A percentile compares a stretch with the other conserved stretches of the same genome.
These are phyloP conservation scores for Chaetothyriales sp. DNA, from an alignment of 2,329 filamentous ascomycete genomes.

Conservation along the genomic window DNA sequence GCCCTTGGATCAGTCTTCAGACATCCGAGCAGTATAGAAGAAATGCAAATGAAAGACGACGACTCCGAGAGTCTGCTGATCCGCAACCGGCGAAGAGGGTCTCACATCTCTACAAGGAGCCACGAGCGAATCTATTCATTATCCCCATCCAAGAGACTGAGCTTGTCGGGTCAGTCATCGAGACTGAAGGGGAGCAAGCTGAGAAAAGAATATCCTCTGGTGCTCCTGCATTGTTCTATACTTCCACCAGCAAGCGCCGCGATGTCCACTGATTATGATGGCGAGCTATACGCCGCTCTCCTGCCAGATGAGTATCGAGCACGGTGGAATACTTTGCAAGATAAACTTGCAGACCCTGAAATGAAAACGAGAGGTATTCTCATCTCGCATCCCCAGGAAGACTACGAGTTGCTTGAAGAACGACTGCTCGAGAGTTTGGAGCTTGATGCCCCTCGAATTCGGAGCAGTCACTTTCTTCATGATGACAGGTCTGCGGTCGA, in stretches of 20 bases:
- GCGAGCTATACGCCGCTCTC: constrained; percentile 33
- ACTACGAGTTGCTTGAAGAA: constrained; percentile 49
- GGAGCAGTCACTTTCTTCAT: constrained; percentile 42
- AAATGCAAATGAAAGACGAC: constrained; percentile 28
- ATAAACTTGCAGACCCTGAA: constrained; percentile 39
- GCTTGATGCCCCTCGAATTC: constrained; percentile 39
- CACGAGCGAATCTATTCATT: constrained; percentile 11
- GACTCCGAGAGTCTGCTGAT: constrained; percentile 27
- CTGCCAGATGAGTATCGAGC: constrained; percentile 32
- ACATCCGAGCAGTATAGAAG: constrained; percentile 31
- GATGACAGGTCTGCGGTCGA: constrained; percentile 12
- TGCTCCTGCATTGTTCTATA: constrained; percentile 46
- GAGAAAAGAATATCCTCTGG: constrained; percentile 39
- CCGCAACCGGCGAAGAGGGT: constrained; percentile 11
- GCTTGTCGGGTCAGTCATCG: constrained; percentile 5
- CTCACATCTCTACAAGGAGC: constrained; percentile 12
- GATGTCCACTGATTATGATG: constrained; percentile 24
- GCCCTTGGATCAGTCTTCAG: constrained; percentile 23
- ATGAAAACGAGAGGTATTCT: constrained; percentile 44
- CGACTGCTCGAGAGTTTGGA: constrained; percentile 45
- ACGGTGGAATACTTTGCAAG: constrained; percentile 38
- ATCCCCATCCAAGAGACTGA: constrained; percentile 13
- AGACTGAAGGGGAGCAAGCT: constrained; percentile 20
- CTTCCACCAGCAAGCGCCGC: constrained; percentile 39
- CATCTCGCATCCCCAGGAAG: constrained; percentile 47